phyloP scores from a whole-genome alignment of 345 rosid genomes.

The Noccaea caerulescens region DNA sequence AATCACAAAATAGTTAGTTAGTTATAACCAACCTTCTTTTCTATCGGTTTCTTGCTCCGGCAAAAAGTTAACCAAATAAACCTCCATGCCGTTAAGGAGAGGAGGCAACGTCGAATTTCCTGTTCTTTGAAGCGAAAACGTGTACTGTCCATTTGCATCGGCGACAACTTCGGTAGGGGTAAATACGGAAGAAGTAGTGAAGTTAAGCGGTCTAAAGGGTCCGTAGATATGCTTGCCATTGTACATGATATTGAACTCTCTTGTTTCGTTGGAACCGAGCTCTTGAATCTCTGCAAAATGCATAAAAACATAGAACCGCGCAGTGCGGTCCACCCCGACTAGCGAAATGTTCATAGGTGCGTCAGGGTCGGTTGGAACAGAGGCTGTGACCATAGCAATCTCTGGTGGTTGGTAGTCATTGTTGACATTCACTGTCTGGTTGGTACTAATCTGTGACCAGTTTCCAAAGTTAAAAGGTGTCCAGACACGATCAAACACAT shows the following conservation, averaged over 20 bases:
- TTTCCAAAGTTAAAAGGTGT: constrained; percentile 14
- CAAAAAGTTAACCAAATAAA: constrained; percentile 43
- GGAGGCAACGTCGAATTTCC: constrained; percentile 57
- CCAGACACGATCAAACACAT: constrained; percentile 56
- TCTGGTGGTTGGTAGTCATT: constrained; percentile 42
- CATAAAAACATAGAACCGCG: constrained; percentile 43
- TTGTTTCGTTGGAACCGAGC: constrained; percentile 44
- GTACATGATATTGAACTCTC: constrained; percentile 46
- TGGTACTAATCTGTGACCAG: constrained; percentile 39
- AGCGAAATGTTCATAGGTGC: constrained; percentile 24
- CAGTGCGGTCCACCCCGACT: background rate
- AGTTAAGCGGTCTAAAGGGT: constrained; percentile 42
- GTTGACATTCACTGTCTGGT: constrained; percentile 3
- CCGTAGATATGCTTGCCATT: constrained; percentile 39
- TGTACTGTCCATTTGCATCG: constrained; percentile 40
- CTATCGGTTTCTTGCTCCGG: constrained; percentile 41
- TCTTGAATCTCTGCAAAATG: constrained; percentile 56
- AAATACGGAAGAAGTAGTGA: constrained; percentile 35
- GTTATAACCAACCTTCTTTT: constrained; percentile 46
- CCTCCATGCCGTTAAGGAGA: constrained; percentile 59
- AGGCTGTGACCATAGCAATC: constrained; percentile 48
- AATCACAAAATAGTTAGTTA: constrained; percentile 25
- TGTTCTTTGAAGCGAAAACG: constrained; percentile 35
- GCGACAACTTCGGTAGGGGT: constrained; percentile 34
- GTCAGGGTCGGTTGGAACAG: constrained; percentile 43